Base-by-base conservation (phyloP, 345 rosid species). In the Microthlaspi erraticum region DNA sequence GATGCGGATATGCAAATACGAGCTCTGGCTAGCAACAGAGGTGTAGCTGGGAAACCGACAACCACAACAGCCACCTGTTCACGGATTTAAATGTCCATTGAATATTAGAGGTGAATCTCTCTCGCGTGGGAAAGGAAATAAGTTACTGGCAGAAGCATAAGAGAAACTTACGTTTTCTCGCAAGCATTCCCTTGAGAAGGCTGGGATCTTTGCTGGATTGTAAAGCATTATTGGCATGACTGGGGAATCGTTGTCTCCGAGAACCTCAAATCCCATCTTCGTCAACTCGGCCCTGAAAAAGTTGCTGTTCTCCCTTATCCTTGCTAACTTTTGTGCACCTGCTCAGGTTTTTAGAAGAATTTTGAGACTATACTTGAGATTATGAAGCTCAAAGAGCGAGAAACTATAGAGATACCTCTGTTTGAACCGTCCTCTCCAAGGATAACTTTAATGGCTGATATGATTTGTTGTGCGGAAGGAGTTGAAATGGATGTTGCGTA, bases 191-290 rank as follows among this genome's bases (percentile, higher is more conserved):
- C 99, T 82, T 42, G 99, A 94, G 84, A 94, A 94, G 38, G 99
- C 96, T 51, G 98, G 95, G 49, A 89, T 94, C 79, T 94, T 91
- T 10, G 95, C 96, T 16, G 98, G 96, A 78, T 94, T 88, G 81
- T 94, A 94, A 66, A 94, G 89, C 99, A 94, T 94, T 62, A 94
- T 91, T 10, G 99, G 96, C 97, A 94, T 91, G 31, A 94, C 83
- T n/a, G 99, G 98, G 34, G 99, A 94, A 80, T 94, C 99, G 39
- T 85, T 83, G 75, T 94, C 99, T 68, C 99, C 99, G 61, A 94
- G 86, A 75, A 91, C 99, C 76, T 94, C 97, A 64, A 94, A 91
- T 4, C 99, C 99, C 99, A 88, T 87, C 65, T 91, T 91, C 72
- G 83, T 86, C 72, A 94, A 76, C 78, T 89, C 97, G 56, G 99